Conservation (phyloP, 805 yeast genomes). For the Lachancea sp. region DNA sequence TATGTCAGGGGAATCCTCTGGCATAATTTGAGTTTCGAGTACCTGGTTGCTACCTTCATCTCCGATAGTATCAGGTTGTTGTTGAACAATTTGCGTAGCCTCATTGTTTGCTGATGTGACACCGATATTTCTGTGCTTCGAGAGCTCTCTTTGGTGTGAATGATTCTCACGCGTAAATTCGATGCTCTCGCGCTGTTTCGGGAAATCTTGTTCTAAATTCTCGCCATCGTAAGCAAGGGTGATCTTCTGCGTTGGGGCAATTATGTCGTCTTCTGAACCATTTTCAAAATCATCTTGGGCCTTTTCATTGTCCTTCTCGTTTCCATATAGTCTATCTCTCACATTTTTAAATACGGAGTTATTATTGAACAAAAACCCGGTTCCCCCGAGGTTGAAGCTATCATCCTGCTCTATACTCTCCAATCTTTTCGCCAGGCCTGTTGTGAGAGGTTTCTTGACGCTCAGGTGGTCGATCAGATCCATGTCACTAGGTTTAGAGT, state of each 20-base stretch:
- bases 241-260: slow-evolving; percentile 7
- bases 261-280: neutral
- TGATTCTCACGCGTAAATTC: neutral
- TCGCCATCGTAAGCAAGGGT: slow-evolving; percentile 23
- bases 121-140: neutral
- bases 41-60: neutral
- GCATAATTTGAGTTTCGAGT: neutral
- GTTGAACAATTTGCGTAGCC: neutral
- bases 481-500: slow-evolving; percentile 14
- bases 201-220: slow-evolving; percentile 7
- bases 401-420: slow-evolving; percentile 7
- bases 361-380: slow-evolving; percentile 23
- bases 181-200: neutral
- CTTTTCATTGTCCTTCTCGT: neutral
- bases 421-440: slow-evolving; percentile 20
- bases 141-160: too few species aligned
- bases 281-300: neutral
- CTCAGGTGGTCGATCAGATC: slow-evolving; percentile 20
- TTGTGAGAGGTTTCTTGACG: slow-evolving; percentile 12
- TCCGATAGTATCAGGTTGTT: neutral
- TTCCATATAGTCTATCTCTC: slow-evolving; percentile 18
- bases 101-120: neutral
- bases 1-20: neutral
- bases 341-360: slow-evolving; percentile 16
- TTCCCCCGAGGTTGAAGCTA: slow-evolving; percentile 12